Evolutionary conservation across 352 stramenopile genomes (phyloP).

Genomic region (Thraustochytrium striatum): DNA sequence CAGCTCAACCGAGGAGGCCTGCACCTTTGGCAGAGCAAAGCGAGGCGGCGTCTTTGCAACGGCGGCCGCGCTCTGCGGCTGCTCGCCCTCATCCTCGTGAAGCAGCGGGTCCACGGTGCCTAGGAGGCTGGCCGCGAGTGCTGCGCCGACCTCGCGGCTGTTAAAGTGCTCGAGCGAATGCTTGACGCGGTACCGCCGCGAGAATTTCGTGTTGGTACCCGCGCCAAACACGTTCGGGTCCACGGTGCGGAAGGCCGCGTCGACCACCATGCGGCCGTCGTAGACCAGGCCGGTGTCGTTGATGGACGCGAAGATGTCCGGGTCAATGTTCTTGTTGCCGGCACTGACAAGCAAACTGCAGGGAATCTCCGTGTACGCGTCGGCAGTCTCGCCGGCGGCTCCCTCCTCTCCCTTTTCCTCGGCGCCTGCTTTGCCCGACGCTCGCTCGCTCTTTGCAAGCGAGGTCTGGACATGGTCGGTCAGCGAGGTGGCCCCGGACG

Average conservation of each 20-base stretch:
- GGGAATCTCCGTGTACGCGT: conserved; percentile 46
- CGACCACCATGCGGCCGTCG: conserved; percentile 80
- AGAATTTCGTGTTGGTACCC: conserved; percentile 71
- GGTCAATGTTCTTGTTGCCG: conserved; percentile 74
- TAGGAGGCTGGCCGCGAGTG: conserved; percentile 65
- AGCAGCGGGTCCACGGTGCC: conserved; percentile 64
- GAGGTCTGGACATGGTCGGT: not conserved
- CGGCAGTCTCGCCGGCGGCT: conserved; percentile 1
- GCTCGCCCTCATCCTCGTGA: not conserved
- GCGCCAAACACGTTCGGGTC: conserved; percentile 70
- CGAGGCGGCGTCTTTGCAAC: not conserved
- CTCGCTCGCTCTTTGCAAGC: not conserved
- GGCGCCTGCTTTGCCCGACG: no score
- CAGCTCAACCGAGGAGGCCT: conserved; percentile 23
- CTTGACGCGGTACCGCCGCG: conserved; percentile 67
- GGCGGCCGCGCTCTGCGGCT: not conserved
- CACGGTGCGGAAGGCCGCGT: conserved; percentile 72
- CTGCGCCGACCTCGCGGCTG: conserved; percentile 67
- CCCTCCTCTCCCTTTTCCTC: conserved; percentile 59
- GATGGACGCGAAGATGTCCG: conserved; percentile 77
- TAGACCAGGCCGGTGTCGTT: conserved; percentile 84
- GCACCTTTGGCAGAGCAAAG: conserved; percentile 67
- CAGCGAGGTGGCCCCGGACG: not conserved
- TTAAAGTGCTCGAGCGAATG: conserved; percentile 73
- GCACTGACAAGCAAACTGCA: conserved; percentile 70